Percentiles rank a stretch among this genome's conserved stretches.
Conservation (phyloP, 768 basidiomycete genomes). For the Podaxis sp. region DNA sequence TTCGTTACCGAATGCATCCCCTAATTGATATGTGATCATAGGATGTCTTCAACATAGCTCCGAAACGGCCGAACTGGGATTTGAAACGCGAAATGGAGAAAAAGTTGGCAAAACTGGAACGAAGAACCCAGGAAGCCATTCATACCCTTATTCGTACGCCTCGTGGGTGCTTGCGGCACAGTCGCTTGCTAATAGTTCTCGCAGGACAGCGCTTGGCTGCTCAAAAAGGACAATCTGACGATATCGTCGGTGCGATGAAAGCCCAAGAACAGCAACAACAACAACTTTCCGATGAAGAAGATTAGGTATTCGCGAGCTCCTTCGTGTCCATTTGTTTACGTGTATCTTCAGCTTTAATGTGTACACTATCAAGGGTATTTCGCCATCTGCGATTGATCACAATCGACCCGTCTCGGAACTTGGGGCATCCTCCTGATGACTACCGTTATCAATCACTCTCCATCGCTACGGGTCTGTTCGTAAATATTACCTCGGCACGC, state of each 20-base stretch:
- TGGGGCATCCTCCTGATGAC: not conserved
- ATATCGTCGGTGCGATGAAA: constrained; percentile 79
- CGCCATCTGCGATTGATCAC: not conserved
- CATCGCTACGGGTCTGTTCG: not conserved
- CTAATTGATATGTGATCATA: constrained; percentile 23
- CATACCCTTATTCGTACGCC: constrained; percentile 87
- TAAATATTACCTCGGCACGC: not conserved
- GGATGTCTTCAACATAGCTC: constrained; percentile 97
- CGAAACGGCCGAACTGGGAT: constrained; percentile 96
- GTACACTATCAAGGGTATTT: constrained; percentile 1
- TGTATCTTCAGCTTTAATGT: constrained; percentile 12
- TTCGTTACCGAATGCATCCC: not conserved
- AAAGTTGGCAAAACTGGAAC: constrained; percentile 83
- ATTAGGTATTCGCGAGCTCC: constrained; percentile 18
- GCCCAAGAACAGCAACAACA: constrained; percentile 64
- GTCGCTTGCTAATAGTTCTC: not conserved
- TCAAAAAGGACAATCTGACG: constrained; percentile 76
- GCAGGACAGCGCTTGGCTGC: constrained; percentile 75
- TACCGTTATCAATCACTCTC: not conserved
- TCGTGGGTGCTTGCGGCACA: not conserved
- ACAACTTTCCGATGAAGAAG: constrained; percentile 58
- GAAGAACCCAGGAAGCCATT: constrained; percentile 88
- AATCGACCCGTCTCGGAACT: not conserved
- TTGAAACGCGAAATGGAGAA: constrained; percentile 91
- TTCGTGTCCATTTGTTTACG: constrained; percentile 20